Percentiles rank a stretch among this genome's conserved stretches.
These are phyloP conservation scores for Phytophthora pinifolia DNA, from an alignment of 352 stramenopile genomes.

Conservation along the genomic window DNA sequence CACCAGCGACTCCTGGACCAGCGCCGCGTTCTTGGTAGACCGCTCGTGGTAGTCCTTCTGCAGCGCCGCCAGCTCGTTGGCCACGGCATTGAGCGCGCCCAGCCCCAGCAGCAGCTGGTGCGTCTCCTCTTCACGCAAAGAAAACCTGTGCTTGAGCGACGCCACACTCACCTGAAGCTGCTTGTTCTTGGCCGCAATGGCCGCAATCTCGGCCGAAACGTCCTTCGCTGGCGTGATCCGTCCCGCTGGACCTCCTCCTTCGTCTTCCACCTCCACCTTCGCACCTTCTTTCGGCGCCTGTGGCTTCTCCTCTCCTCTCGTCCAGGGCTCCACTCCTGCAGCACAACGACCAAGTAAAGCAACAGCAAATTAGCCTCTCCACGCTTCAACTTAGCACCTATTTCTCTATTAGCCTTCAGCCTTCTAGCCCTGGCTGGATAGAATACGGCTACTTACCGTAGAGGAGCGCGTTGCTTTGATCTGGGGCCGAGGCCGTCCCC, in stretches of 20 bases:
- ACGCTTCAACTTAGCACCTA: too few species aligned
- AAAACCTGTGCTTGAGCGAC: conserved; percentile 40
- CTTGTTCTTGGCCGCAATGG: conserved; percentile 40
- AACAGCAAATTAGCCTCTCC: too few species aligned
- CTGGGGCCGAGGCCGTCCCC: not conserved
- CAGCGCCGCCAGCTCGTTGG: conserved; percentile 39
- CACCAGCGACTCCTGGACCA: conserved; percentile 53
- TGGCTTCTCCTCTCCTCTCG: conserved; percentile 11
- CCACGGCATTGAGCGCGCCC: conserved; percentile 38
- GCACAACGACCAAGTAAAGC: not conserved
- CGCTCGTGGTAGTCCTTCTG: conserved; percentile 51
- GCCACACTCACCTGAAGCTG: conserved; percentile 43
- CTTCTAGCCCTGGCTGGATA: too few species aligned
- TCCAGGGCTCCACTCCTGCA: conserved; percentile 2
- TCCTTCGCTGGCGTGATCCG: not conserved
- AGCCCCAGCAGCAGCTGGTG: conserved; percentile 38
- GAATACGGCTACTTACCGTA: conserved; percentile 11
- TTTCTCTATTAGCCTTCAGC: too few species aligned
- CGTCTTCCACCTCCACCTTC: not conserved
- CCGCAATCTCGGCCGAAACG: conserved; percentile 25
- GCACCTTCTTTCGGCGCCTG: conserved; percentile 1
- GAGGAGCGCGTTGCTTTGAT: not conserved
- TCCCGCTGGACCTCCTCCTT: conserved; percentile 1
- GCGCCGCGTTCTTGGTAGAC: conserved; percentile 42
- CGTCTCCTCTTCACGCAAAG: conserved; percentile 35